Percentiles rank a stretch among this genome's conserved stretches.
Conservation (phyloP, 352 stramenopile species). For the Phytopythium ostracodes region DNA sequence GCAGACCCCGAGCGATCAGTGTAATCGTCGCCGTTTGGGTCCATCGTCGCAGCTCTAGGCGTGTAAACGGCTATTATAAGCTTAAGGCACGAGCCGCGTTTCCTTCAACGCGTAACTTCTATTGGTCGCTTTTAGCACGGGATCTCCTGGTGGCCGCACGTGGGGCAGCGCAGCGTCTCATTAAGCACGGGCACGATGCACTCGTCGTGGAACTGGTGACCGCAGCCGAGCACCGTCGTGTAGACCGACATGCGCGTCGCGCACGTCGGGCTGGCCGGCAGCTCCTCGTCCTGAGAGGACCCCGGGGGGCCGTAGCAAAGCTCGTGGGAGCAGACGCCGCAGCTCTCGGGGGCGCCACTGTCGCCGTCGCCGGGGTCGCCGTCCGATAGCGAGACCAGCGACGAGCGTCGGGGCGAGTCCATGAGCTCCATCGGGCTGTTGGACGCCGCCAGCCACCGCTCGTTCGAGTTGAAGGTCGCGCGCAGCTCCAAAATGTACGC, state of each 20-base stretch:
- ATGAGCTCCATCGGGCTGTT: slow-evolving; percentile 4
- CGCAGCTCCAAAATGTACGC: slow-evolving; percentile 16
- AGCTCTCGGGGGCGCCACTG: slow-evolving; percentile 1
- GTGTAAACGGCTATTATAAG: no score
- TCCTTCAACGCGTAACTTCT: background rate
- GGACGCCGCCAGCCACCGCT: slow-evolving; percentile 4
- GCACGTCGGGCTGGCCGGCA: slow-evolving; percentile 1
- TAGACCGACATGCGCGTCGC: slow-evolving; percentile 18
- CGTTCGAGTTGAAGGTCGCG: slow-evolving; percentile 8
- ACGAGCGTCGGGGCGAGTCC: background rate
- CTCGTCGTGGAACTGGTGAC: slow-evolving; percentile 34
- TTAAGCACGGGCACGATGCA: slow-evolving; percentile 38
- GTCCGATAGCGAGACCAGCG: slow-evolving; percentile 1
- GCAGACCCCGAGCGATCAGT: background rate
- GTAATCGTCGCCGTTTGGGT: background rate
- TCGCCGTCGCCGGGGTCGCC: slow-evolving; percentile 3
- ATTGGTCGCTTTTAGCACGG: background rate
- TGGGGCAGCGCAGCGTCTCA: slow-evolving; percentile 26
- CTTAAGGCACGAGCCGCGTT: no score
- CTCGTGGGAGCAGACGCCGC: slow-evolving; percentile 17
- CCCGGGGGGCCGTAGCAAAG: slow-evolving; percentile 10
- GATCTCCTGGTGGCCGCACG: slow-evolving; percentile 28
- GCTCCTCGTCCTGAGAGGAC: background rate
- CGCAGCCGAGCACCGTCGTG: slow-evolving; percentile 23
- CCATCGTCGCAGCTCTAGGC: background rate